Percentiles rank a stretch among this genome's conserved stretches.
These are phyloP conservation scores for Pseudopithomyces maydicus DNA, from an alignment of 2,329 filamentous ascomycete genomes.

Conservation along the genomic window DNA sequence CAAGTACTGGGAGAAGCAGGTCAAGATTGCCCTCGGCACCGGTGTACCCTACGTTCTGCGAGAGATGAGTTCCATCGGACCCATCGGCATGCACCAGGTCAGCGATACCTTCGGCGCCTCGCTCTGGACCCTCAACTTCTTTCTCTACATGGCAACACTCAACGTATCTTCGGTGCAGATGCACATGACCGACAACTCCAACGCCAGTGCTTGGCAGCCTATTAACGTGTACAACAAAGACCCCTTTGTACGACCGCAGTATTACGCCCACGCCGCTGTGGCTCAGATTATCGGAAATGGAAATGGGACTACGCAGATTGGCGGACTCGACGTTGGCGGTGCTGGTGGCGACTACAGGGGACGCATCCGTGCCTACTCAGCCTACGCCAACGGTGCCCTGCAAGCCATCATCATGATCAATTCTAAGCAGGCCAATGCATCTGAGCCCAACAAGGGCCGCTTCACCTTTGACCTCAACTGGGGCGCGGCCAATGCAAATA, in stretches of 20 bases:
- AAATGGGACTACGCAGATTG: conserved; percentile 53
- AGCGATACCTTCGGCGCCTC: conserved; percentile 57
- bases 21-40: conserved; percentile 49
- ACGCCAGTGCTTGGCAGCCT: conserved; percentile 57
- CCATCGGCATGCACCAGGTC: conserved; percentile 53
- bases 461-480: conserved; percentile 51
- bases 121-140: conserved; percentile 59
- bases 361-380: conserved; percentile 51
- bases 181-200: conserved; percentile 61
- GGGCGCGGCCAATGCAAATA: conserved; percentile 45
- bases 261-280: conserved; percentile 59
- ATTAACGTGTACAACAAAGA: conserved; percentile 45
- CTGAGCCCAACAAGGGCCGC: conserved; percentile 43
- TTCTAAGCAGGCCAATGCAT: conserved; percentile 49
- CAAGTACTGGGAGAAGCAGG: conserved; percentile 52
- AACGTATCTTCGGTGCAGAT: conserved; percentile 56
- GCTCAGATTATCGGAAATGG: conserved; percentile 55
- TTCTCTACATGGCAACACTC: conserved; percentile 55
- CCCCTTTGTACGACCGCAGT: conserved; percentile 54
- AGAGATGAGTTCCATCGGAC: conserved; percentile 58
- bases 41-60: conserved; percentile 55
- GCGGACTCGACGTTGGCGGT: conserved; percentile 35
- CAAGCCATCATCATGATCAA: conserved; percentile 55
- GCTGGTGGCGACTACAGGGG: conserved; percentile 46
- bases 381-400: conserved; percentile 52